A percentile compares a stretch with the other conserved stretches of the same genome.
Conservation (phyloP, 2,329 filamentous ascomycete genomes). For the Celoporthe dispersa region DNA sequence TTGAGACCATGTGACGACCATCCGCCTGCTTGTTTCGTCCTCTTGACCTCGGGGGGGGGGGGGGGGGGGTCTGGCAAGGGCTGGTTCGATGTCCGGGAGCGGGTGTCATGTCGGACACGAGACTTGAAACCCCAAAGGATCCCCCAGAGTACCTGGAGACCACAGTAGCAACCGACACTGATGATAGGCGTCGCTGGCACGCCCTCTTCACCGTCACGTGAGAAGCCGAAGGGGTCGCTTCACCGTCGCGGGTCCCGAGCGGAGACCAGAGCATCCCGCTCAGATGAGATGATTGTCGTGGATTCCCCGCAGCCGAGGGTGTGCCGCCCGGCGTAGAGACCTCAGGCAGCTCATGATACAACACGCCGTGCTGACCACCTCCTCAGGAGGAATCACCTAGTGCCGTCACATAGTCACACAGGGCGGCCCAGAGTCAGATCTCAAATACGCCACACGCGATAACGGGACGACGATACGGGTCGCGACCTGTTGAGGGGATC, state of each 20-base stretch:
- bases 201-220: not conserved
- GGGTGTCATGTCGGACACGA: not conserved
- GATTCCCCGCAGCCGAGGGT: not conserved
- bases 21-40: not conserved
- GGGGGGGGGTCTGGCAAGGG: not conserved
- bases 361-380: not conserved
- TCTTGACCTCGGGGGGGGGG: not conserved
- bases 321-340: not conserved
- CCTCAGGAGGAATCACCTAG: not conserved
- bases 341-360: not conserved
- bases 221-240: not conserved
- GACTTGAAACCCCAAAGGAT: not conserved
- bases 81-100: not conserved
- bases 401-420: not conserved
- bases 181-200: not conserved
- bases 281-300: not conserved
- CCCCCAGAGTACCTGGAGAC: not conserved
- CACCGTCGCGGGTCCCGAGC: not conserved
- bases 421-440: not conserved
- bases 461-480: not conserved
- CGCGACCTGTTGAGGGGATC: not conserved
- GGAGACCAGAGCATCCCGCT: not conserved
- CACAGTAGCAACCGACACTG: not conserved
- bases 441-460: not conserved
- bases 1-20: not conserved